Base-by-base conservation (phyloP, 495 filamentous ascomycete species). In the Penicillium salamii region DNA sequence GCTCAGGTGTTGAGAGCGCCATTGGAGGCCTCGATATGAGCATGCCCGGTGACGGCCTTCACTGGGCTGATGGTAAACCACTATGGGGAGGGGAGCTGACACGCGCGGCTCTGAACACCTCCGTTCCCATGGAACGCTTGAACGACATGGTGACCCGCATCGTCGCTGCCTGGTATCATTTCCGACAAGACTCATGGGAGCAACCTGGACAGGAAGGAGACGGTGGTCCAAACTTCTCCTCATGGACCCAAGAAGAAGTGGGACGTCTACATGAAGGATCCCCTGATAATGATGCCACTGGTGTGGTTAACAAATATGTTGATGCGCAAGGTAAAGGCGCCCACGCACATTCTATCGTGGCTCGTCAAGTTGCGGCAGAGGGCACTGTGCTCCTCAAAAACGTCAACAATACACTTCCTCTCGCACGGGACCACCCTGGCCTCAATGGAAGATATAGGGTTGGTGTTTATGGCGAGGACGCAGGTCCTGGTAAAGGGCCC, bases 81-180 rank as follows among this genome's bases (percentile, higher is more conserved):
- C 77, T 96, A 0, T 96, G 89, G 86, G 92, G 93, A 1, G 68
- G 79, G 11, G 74, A 89, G 37, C 75, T 98, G 50, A 91, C 86
- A 1, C 83, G 75, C 33, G 82, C 90, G 0, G 82, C 89, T 0
- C 70, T 97, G 26, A 98, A 97, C 60, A 82, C 82, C 14, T 89
- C 88, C 18, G 74, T 98, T 0, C 91, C 93, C 0, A 74, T 95
- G 40, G 82, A 86, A 17, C 77, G 93, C 28, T 57, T 98, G 29
- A 88, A 97, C 63, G 93, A 98, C 63, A 97, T 98, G 93, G 90
- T 83, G 3, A 89, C 88, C 1, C 82, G 92, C 18, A 85, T 96
- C 52, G 90, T 97, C 3, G 92, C 92, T 0, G 77, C 91, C 0
- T 97, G 90, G 89, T 97, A 95, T 63, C 89, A 95, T 61, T 68